Evolutionary conservation across 1,284 basidiomycete genomes (phyloP).

Genomic region (Heterobasidion occidentale): DNA sequence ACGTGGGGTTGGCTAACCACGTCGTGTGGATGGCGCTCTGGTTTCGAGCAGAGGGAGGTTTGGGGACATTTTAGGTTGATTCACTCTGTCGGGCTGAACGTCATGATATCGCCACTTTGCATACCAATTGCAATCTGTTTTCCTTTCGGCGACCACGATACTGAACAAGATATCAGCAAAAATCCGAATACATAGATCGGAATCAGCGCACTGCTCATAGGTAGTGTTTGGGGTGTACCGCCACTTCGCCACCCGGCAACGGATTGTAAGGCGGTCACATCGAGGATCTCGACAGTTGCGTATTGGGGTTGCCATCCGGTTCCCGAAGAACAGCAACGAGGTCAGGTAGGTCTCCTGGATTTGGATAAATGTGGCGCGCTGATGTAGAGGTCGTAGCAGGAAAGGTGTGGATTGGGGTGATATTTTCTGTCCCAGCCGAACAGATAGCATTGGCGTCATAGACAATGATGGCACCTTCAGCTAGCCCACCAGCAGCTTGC

Average conservation of each 20-base stretch:
- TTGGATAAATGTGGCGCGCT: slow-evolving; percentile 49
- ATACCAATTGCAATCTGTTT: slow-evolving; percentile 79
- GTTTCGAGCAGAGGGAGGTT: slow-evolving; percentile 41
- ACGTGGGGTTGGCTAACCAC: slow-evolving; percentile 73
- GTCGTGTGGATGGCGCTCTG: slow-evolving; percentile 46
- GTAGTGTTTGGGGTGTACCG: slow-evolving; percentile 38
- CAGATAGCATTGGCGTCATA: slow-evolving; percentile 49
- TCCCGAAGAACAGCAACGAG: slow-evolving; percentile 52
- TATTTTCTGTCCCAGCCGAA: slow-evolving; percentile 30
- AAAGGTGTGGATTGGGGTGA: slow-evolving; percentile 40
- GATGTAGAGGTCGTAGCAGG: slow-evolving; percentile 31
- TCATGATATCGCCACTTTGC: slow-evolving; percentile 62
- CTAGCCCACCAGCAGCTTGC: slow-evolving; percentile 51
- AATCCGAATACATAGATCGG: slow-evolving; percentile 3
- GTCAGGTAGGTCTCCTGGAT: slow-evolving; percentile 56
- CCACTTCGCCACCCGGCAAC: slow-evolving; percentile 57
- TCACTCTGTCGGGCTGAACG: slow-evolving; percentile 57
- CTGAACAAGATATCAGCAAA: slow-evolving; percentile 26
- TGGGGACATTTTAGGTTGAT: slow-evolving; percentile 47
- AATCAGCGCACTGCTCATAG: slow-evolving; percentile 45
- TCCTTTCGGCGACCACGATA: slow-evolving; percentile 82
- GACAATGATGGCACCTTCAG: slow-evolving; percentile 47
- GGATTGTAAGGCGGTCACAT: slow-evolving; percentile 40
- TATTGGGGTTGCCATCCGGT: slow-evolving; percentile 26
- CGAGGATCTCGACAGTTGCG: slow-evolving; percentile 46